phyloP scores from a whole-genome alignment of 805 yeast species.

The Candida tibetensis region DNA sequence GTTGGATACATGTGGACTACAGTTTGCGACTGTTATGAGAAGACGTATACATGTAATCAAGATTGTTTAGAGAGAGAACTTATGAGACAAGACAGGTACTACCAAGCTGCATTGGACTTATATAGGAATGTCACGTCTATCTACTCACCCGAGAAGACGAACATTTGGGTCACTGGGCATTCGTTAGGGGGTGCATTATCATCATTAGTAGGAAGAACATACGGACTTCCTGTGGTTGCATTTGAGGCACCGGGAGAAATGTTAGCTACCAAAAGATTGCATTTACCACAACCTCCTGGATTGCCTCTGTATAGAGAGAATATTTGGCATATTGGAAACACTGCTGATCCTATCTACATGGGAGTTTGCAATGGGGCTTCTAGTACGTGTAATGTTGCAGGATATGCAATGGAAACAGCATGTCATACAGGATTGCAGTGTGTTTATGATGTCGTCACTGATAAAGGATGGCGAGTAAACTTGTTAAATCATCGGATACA shows the following conservation, averaged over 20 bases:
- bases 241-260: constrained; percentile 93
- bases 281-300: constrained; percentile 92
- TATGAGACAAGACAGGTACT: constrained; percentile 73
- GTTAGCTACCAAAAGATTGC: constrained; percentile 78
- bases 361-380: constrained; percentile 96
- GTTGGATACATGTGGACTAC: constrained; percentile 90
- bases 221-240: constrained; percentile 84
- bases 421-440: constrained; percentile 92
- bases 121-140: constrained; percentile 64
- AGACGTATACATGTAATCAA: constrained; percentile 84
- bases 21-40: constrained; percentile 89
- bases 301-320: constrained; percentile 72
- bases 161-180: constrained; percentile 92
- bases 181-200: constrained; percentile 91
- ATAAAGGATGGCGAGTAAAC: constrained; percentile 88
- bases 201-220: constrained; percentile 79
- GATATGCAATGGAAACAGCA: constrained; percentile 95
- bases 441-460: constrained; percentile 84
- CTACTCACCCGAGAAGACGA: constrained; percentile 61
- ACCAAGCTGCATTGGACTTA: constrained; percentile 72
- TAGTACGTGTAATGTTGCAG: constrained; percentile 83
- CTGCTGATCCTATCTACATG: constrained; percentile 95
- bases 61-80: constrained; percentile 78
- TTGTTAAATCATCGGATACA: constrained; percentile 86
- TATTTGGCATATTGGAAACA: constrained; percentile 94